Evolutionary conservation across 495 filamentous ascomycete species (phyloP).

Genomic region (Tricharina praecox): DNA sequence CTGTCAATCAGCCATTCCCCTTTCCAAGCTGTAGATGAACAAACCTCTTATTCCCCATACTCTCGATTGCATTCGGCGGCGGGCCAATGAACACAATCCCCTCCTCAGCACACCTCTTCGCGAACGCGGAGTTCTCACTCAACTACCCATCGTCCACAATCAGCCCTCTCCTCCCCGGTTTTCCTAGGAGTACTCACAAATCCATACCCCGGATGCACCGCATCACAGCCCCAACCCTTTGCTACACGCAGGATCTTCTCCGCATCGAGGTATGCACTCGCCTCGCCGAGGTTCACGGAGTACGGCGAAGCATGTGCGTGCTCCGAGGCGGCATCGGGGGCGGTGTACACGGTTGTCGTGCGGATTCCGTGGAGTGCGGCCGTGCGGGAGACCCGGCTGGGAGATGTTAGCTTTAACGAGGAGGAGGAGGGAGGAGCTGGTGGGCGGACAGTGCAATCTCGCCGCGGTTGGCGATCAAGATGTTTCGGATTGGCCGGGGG

Average conservation of each 20-base stretch:
- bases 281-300: constrained; percentile 62
- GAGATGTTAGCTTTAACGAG: not conserved
- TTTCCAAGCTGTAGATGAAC: too few species aligned
- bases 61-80: constrained; percentile 78
- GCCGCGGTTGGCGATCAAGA: constrained; percentile 90
- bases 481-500: constrained; percentile 68
- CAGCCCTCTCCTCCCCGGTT: not conserved
- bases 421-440: not conserved
- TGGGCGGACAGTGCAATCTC: constrained; percentile 69
- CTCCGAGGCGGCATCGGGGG: constrained; percentile 71
- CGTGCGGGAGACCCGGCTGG: constrained; percentile 66
- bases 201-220: constrained; percentile 91
- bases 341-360: constrained; percentile 88
- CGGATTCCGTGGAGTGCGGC: constrained; percentile 76
- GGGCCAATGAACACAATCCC: constrained; percentile 92
- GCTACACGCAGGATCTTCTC: constrained; percentile 80
- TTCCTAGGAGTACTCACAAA: constrained; percentile 42
- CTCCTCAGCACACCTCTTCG: constrained; percentile 70
- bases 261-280: constrained; percentile 77
- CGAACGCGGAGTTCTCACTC: constrained; percentile 87
- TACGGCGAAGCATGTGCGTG: constrained; percentile 74
- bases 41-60: constrained; percentile 90
- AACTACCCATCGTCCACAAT: constrained; percentile 10
- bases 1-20: too few species aligned
- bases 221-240: constrained; percentile 66